Evolutionary conservation across 176 grass and related monocot species (phyloP).

Genomic region (Otatea glauca): DNA sequence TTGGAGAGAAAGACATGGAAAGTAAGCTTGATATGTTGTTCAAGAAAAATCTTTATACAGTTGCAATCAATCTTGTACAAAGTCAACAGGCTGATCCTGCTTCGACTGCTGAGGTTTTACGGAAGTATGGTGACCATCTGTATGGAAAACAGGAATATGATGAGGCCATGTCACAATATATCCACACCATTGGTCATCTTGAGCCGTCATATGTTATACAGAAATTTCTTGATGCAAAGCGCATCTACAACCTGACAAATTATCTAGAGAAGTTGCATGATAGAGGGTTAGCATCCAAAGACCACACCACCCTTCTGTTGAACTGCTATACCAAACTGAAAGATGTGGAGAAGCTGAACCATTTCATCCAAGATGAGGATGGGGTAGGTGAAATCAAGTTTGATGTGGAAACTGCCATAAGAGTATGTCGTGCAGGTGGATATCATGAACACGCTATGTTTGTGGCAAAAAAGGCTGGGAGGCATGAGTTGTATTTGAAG

Average conservation of each 20-base stretch:
- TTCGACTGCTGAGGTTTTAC: conserved; percentile 89
- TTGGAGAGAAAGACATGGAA: conserved; percentile 99
- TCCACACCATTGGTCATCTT: conserved; percentile 93
- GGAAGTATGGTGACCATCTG: conserved; percentile 96
- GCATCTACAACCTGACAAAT: conserved; percentile 94
- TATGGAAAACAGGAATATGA: conserved; percentile 95
- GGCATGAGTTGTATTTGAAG: conserved; percentile 97
- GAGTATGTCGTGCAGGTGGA: conserved; percentile 89
- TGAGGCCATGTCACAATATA: conserved; percentile 97
- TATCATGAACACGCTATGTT: conserved; percentile 99
- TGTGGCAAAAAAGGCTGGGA: conserved; percentile 93
- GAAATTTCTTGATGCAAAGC: conserved; percentile 96
- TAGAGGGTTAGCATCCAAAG: conserved; percentile 81
- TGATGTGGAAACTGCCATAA: conserved; percentile 98
- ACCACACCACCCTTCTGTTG: conserved; percentile 83
- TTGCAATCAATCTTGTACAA: conserved; percentile 94
- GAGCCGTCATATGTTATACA: conserved; percentile 99
- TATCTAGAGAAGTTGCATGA: conserved; percentile 98
- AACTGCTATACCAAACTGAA: conserved; percentile 95
- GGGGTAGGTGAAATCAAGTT: conserved; percentile 85
- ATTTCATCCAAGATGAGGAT: conserved; percentile 93
- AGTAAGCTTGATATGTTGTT: conserved; percentile 99
- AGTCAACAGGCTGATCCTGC: conserved; percentile 95
- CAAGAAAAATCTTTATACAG: conserved; percentile 95
- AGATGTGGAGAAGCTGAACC: conserved; percentile 85